phyloP scores from a whole-genome alignment of 495 filamentous ascomycete species.

The Friedmanniomyces endolithicus region DNA sequence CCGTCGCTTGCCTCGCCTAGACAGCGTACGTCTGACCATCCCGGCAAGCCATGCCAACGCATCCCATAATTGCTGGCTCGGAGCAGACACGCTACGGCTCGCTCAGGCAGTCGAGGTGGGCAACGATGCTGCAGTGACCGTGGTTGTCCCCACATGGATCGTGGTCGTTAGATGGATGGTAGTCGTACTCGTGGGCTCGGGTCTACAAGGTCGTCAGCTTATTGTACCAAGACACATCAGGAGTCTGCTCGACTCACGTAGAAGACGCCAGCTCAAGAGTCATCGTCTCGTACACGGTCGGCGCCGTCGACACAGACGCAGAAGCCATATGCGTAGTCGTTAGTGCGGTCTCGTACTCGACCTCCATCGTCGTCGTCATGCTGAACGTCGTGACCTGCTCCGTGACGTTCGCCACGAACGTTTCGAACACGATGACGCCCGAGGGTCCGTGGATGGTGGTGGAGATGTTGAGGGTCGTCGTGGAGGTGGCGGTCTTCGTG shows the following conservation, averaged over 20 bases:
- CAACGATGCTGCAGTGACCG: background rate
- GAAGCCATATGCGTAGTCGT: background rate
- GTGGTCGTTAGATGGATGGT: conserved; percentile 7
- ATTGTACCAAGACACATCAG: background rate
- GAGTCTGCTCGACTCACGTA: background rate
- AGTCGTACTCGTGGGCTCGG: conserved; percentile 2
- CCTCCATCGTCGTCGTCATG: conserved; percentile 20
- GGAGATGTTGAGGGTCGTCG: conserved; percentile 20
- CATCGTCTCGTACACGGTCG: conserved; percentile 14
- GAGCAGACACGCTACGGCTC: background rate
- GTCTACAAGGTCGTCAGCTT: conserved; percentile 1
- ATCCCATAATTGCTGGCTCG: background rate
- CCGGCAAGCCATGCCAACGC: background rate
- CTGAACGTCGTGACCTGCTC: conserved; percentile 23
- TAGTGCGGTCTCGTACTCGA: conserved; percentile 10
- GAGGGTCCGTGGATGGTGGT: conserved; percentile 25
- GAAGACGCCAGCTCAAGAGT: conserved; percentile 7
- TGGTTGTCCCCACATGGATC: conserved; percentile 1
- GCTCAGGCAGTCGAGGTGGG: background rate
- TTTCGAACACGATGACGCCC: conserved; percentile 23
- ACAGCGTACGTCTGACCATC: background rate
- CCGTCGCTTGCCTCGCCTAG: background rate
- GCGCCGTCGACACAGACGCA: conserved; percentile 2
- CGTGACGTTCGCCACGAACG: conserved; percentile 23
- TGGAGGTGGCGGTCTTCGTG: conserved; percentile 18